phyloP scores from a whole-genome alignment of 1,284 basidiomycete genomes.

The Malassezia pachydermatis region DNA sequence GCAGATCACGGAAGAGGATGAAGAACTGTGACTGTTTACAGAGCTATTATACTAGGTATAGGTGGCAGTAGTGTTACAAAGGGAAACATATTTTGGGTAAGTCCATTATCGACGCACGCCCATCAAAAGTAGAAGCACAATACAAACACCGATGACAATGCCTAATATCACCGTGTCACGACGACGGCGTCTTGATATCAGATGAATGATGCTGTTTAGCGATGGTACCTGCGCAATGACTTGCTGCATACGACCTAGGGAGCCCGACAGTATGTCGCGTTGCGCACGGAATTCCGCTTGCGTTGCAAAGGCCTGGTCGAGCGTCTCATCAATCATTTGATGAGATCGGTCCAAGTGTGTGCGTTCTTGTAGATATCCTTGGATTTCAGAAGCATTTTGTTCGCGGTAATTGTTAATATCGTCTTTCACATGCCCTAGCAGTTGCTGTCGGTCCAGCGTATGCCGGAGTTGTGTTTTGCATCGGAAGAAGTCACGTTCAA shows the following conservation, averaged over 20 bases:
- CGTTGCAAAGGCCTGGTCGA: constrained; percentile 93
- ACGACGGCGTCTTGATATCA: constrained; percentile 82
- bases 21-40: constrained; percentile 37
- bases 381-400: constrained; percentile 63
- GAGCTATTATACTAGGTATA: constrained; percentile 26
- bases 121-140: constrained; percentile 68
- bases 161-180: constrained; percentile 85
- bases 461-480: constrained; percentile 54
- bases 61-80: not conserved
- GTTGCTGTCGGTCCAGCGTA: constrained; percentile 72
- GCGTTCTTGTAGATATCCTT: constrained; percentile 76
- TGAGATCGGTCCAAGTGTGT: constrained; percentile 82
- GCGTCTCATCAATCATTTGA: constrained; percentile 81
- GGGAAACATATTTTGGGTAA: no score
- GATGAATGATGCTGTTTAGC: constrained; percentile 75
- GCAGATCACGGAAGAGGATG: constrained; percentile 41
- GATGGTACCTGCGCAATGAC: constrained; percentile 73
- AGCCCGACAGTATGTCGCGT: constrained; percentile 61
- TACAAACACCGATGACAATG: constrained; percentile 70
- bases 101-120: constrained; percentile 20
- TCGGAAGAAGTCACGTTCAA: constrained; percentile 58
- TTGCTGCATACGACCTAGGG: constrained; percentile 67
- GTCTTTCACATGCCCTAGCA: constrained; percentile 81
- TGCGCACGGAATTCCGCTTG: constrained; percentile 87
- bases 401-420: constrained; percentile 77